Conservation (phyloP, 495 filamentous ascomycete species). For the Podospora pseudoanserina region DNA sequence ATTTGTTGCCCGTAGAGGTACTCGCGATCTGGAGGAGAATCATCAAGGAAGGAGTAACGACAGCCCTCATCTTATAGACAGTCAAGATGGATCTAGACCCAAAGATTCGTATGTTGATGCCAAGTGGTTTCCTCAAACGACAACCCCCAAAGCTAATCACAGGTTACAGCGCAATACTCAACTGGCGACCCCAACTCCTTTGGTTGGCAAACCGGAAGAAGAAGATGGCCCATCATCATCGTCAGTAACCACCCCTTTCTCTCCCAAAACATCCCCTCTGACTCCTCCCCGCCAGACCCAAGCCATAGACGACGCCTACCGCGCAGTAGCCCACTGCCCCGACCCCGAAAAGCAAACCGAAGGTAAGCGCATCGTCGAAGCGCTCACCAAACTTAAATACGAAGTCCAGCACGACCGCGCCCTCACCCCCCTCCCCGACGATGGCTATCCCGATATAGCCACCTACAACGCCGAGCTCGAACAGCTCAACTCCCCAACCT, state of each 20-base stretch:
- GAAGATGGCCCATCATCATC: conserved; percentile 91
- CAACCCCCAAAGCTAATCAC: background rate
- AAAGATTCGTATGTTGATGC: conserved; percentile 16
- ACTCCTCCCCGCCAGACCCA: conserved; percentile 58
- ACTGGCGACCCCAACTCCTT: conserved; percentile 85
- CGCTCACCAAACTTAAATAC: conserved; percentile 83
- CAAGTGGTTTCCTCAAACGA: background rate
- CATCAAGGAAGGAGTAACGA: background rate
- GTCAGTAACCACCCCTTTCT: conserved; percentile 44
- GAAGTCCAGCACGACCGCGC: conserved; percentile 87
- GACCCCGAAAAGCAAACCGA: conserved; percentile 66
- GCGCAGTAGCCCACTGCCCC: conserved; percentile 58
- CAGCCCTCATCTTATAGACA: background rate
- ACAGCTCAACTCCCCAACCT: conserved; percentile 66
- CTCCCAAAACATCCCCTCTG: background rate
- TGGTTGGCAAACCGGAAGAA: conserved; percentile 73
- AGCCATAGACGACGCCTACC: conserved; percentile 91
- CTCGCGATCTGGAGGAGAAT: background rate
- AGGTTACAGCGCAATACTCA: conserved; percentile 60
- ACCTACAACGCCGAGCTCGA: conserved; percentile 84
- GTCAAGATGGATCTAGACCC: conserved; percentile 40
- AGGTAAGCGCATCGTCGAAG: conserved; percentile 79
- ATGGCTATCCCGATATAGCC: conserved; percentile 72
- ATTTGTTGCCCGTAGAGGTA: background rate
- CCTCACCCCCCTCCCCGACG: conserved; percentile 79